A percentile compares a stretch with the other conserved stretches of the same genome.
Conservation (phyloP, 2,329 filamentous ascomycete genomes). For the Xylariaceae sp. region DNA sequence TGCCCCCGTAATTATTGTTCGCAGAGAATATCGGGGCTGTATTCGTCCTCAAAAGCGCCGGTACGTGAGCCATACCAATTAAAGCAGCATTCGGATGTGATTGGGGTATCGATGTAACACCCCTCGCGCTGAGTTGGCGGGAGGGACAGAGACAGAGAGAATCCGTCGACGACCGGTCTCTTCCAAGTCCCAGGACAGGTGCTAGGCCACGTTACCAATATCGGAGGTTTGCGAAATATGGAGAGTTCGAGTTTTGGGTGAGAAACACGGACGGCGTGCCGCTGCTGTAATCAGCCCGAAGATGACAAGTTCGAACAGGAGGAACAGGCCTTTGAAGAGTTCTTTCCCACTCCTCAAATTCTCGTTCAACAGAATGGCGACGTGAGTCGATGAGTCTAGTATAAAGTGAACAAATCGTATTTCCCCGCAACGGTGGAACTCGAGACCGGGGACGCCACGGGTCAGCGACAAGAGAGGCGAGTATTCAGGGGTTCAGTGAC, state of each 20-base stretch:
- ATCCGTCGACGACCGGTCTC: neutral
- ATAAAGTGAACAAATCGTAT: too few species aligned
- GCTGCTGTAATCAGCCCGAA: too few species aligned
- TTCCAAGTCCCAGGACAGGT: too few species aligned
- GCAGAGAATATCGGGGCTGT: conserved; percentile 51
- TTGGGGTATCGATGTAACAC: neutral
- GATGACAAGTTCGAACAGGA: too few species aligned
- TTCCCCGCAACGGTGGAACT: conserved; percentile 17
- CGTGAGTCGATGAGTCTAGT: neutral
- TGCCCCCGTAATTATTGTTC: conserved; percentile 41
- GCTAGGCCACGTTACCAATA: too few species aligned
- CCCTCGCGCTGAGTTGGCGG: neutral
- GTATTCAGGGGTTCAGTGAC: conserved; percentile 10
- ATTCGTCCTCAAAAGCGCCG: conserved; percentile 51
- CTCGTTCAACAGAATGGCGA: too few species aligned
- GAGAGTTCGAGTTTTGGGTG: too few species aligned
- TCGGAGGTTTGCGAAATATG: too few species aligned
- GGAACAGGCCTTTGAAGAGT: too few species aligned
- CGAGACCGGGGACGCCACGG: conserved; percentile 8
- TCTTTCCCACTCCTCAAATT: too few species aligned
- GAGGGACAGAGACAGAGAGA: conserved; percentile 1
- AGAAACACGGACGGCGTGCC: too few species aligned
- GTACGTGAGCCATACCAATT: conserved; percentile 53
- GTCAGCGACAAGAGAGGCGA: conserved; percentile 4
- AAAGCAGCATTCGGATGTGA: conserved; percentile 29